Base-by-base conservation (phyloP, 176 grass and related monocot species). In the Themeda triandra region DNA sequence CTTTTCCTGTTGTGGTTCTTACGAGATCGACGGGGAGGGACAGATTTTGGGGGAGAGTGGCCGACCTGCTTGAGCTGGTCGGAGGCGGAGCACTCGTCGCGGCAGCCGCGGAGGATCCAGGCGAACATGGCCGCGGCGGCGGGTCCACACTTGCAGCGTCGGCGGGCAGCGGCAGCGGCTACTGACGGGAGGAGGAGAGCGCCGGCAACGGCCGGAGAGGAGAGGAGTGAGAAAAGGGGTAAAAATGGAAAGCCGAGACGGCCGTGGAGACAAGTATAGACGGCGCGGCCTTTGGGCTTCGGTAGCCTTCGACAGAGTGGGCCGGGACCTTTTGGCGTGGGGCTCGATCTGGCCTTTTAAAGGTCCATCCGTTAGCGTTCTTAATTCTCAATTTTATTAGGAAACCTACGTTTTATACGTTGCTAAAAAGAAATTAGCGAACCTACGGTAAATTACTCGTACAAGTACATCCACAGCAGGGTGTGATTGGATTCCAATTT, bases 51-150 rank as follows among this genome's bases (percentile, higher is more conserved):
- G 15, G 60, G n/a, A 19, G 14, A 3, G 27, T 63, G 69, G 49
- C 4, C n/a, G 2, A 91, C 90, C 86, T 91, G 86, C 73, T 91
- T 91, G 73, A 91, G 90, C 85, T 91, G 85, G 77, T 85, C 82
- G 67, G 86, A 73, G 66, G 90, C 90, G 46, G 90, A 91, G 86
- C 62, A 40, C 65, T 91, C 71, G 54, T 88, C 72, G 54, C 82
- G 81, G 72, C 86, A 91, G 36, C 89, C 86, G 65, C 86, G 86
- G 44, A 91, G 78, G 66, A 88, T 39, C 86, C 82, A 88, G 35
- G 64, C 77, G 66, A 91, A 91, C 89, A 91, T 91, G 64, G 36
- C 71, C 42, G 21, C 60, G 7, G 30, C 60, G 76, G 15, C 11
- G 4, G 81, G 51, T 31, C 67, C 73, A 31, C 40, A 48, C 48